These are phyloP conservation scores for Dalbergia oliveri DNA, from an alignment of 306 rosid species.

Conservation along the genomic window DNA sequence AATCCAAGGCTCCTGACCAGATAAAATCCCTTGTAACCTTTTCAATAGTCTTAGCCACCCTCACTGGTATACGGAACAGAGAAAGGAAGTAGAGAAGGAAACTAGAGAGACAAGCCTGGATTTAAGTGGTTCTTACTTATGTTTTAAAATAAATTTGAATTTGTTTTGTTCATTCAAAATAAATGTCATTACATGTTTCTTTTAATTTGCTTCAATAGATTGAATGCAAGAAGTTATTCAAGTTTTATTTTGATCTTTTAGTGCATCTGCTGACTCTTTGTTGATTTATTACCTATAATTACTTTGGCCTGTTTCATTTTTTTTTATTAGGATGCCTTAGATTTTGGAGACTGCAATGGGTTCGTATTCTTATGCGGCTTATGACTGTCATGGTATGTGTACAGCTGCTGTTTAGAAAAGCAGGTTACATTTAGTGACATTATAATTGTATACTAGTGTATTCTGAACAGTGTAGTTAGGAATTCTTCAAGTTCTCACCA, in stretches of 20 bases:
- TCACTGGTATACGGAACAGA: too few relatives aligned
- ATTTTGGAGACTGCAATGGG: constrained; percentile 77
- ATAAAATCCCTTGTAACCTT: too few relatives aligned
- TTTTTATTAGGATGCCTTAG: constrained; percentile 73
- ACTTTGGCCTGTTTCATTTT: constrained; percentile 14
- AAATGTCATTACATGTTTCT: constrained; percentile 2
- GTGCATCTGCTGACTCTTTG: constrained; percentile 8
- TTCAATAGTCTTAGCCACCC: too few relatives aligned
- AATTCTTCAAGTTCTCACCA: constrained; percentile 12
- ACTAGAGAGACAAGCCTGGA: too few relatives aligned
- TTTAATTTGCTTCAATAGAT: constrained; percentile 8
- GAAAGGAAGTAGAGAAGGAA: too few relatives aligned
- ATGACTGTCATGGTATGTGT: constrained; percentile 84
- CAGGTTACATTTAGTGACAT: constrained; percentile 1
- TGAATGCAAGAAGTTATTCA: constrained; percentile 8
- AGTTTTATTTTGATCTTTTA: constrained; percentile 14
- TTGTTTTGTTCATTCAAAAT: constrained; percentile 23
- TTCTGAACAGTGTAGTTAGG: constrained; percentile 29
- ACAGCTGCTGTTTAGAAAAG: constrained; percentile 21
- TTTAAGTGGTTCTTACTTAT: constrained; percentile 14
- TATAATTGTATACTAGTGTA: neutral
- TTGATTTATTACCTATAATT: constrained; percentile 17
- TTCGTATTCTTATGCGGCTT: constrained; percentile 86
- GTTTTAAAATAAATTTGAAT: constrained; percentile 12
- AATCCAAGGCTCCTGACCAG: too few relatives aligned